Conservation (phyloP, 129 eudicot genomes). For the Saussurea involucrata region DNA sequence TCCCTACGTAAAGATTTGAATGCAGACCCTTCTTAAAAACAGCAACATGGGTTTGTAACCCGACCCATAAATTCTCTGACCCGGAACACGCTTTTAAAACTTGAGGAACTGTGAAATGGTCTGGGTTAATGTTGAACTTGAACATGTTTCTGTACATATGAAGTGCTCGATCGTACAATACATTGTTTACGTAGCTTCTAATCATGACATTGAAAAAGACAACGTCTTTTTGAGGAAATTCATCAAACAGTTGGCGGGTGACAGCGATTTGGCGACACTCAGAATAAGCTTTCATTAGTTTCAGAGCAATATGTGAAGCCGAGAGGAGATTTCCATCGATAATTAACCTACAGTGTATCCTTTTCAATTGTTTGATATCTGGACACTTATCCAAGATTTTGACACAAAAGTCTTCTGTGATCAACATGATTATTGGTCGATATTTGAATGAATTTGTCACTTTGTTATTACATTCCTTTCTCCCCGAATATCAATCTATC, state of each 20-base stretch:
- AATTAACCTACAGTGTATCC: constrained; percentile 54
- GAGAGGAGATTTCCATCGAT: constrained; percentile 36
- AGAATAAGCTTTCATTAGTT: constrained; percentile 77
- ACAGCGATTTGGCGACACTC: constrained; percentile 41
- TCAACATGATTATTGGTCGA: constrained; percentile 3
- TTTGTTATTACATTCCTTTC: background rate
- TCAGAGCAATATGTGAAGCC: constrained; percentile 52
- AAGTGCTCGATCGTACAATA: constrained; percentile 45
- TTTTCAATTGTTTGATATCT: constrained; percentile 50
- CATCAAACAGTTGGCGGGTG: constrained; percentile 68
- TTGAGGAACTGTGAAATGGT: constrained; percentile 76
- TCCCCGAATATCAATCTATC: background rate
- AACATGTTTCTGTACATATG: constrained; percentile 43
- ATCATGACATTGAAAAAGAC: constrained; percentile 73
- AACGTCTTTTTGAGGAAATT: constrained; percentile 50
- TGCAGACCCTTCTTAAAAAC: constrained; percentile 56
- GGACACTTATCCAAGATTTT: constrained; percentile 52
- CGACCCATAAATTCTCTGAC: constrained; percentile 43
- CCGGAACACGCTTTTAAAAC: constrained; percentile 76
- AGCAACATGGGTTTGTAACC: constrained; percentile 59
- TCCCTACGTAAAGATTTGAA: constrained; percentile 58
- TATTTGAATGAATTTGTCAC: background rate
- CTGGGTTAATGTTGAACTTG: constrained; percentile 36
- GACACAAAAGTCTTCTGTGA: constrained; percentile 29
- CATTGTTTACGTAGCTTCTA: constrained; percentile 67